A percentile compares a stretch with the other conserved stretches of the same genome.
phyloP scores from a whole-genome alignment of 2,329 filamentous ascomycete genomes.

The Colletotrichum caudatum region DNA sequence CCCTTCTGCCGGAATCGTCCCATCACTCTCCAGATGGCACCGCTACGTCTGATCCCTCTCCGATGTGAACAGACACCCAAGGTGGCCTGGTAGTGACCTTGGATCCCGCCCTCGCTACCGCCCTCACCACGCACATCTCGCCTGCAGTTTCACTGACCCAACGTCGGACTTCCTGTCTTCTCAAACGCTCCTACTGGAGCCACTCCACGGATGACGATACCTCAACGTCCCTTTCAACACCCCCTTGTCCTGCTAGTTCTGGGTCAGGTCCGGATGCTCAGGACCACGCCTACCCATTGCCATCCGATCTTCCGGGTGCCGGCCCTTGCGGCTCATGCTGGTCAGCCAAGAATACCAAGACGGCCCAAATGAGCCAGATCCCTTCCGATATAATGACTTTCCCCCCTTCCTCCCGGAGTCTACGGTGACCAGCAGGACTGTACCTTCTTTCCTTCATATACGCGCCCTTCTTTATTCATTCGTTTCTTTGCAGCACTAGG shows the following conservation, averaged over 20 bases:
- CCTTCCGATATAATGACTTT: conserved; percentile 39
- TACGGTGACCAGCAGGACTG: conserved; percentile 39
- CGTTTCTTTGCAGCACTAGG: conserved; percentile 28
- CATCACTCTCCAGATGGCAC: conserved; percentile 32
- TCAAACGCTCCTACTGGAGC: background rate
- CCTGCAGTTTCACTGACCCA: conserved; percentile 8
- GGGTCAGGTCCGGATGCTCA: conserved; percentile 10
- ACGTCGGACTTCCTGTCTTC: background rate
- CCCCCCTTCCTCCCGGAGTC: conserved; percentile 16
- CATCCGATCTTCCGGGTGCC: conserved; percentile 31
- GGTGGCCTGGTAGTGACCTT: background rate
- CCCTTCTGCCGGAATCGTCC: conserved; percentile 30
- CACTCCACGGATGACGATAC: conserved; percentile 15
- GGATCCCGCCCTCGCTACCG: background rate
- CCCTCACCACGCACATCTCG: background rate
- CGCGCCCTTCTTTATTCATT: conserved; percentile 28
- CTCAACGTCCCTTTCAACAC: conserved; percentile 30
- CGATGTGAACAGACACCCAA: background rate
- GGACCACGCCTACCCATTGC: conserved; percentile 2
- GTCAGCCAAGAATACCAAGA: conserved; percentile 29
- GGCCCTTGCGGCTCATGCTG: conserved; percentile 29
- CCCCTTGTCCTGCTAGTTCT: conserved; percentile 23
- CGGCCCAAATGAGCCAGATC: conserved; percentile 14
- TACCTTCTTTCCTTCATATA: conserved; percentile 35
- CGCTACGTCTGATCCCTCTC: conserved; percentile 6